Base-by-base conservation (phyloP, 768 basidiomycete species). In the Termitomyces bulborhizus region DNA sequence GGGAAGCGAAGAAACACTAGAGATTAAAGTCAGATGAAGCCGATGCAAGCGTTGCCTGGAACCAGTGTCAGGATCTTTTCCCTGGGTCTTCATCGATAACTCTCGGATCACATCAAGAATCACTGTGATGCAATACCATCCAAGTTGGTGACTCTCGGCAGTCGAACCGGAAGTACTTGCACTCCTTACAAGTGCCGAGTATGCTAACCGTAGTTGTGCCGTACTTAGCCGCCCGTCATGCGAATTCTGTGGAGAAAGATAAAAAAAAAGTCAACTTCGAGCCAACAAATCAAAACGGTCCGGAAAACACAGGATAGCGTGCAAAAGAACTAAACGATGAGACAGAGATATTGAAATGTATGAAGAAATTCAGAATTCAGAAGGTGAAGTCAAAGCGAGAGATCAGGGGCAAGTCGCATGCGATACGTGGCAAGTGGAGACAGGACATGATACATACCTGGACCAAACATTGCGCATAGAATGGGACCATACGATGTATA, bases 191-290 rank as follows among this genome's bases (percentile, higher is more conserved):
- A 93, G 75, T 6, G 86, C 79, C n/a, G 85, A 74, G 63, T 81
- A 92, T 6, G 93, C 90, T 40, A 91, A 75, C 29, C 85, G 71
- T 7, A 93, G 76, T 63, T 93, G 93, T 0, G 74, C 54, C 0
- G 78, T 79, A 55, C 75, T 86, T 13, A 94, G 73, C 57, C 73
- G 76, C 26, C 78, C 82, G 40, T 86, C 79, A 1, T 66, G 65
- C 1, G 88, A 84, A 66, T 87, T 90, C 86, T 90, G 61, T 43
- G 36, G 18, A 54, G 40, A 39, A 52, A 47, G 48, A 53, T 42
- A 47, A 36, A 4, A 51, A 45, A 39, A 51, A 54, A 21, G 50
- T 62, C 12, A 60, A 43, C 27, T 31, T 48, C 18, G 55, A 52
- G 42, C 40, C 52, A 50, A 57, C 32, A 57, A 54, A 37, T 43